Evolutionary conservation across 495 filamentous ascomycete genomes (phyloP), one percentile per base, ranked within the genome.

Genomic region (Aspergillus campestris): DNA sequence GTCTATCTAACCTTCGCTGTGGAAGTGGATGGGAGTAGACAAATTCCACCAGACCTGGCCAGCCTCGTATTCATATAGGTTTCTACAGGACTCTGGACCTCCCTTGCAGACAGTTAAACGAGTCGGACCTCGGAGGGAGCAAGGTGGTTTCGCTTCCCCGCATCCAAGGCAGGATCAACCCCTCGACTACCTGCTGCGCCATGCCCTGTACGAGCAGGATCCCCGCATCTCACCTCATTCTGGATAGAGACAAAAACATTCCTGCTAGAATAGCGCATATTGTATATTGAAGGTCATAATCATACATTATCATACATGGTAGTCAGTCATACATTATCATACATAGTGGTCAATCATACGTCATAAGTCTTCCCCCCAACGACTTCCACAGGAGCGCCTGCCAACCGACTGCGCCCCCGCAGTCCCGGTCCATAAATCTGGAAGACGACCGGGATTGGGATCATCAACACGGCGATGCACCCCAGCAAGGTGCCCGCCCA

Each of bases 401-500:
- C 58, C 36, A 72, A 48, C 43, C 56, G 62, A 49, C 63, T 69
- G 49, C 51, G 61, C 5, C 45, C 34, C 38, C 69, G 48, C 18
- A 73, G 31, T 46, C 47, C 52, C 9, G 59, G 53, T 2, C 68
- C 68, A 41, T 62, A 71, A 15, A 56, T 8, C 29, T 53, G 51
- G 36, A 70, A 72, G 7, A 40, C 45, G 11, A 70, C 41, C 0
- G 89, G 87, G 41, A 94, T 87, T 0, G 87, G 88, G 11, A 89
- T 79, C 48, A 94, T 73, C 0, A 72, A 51, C 13, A 72, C 69
- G 7, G 83, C 86, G 8, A 95, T 70, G 51, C 77, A 85, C 8
- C 87, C 88, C 12, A 95, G 73, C 38, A 95, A 60, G 0, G 87
- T 90, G 7, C 78, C 71, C 0, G 87, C 84, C 80, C 83, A 92